Conservation (phyloP, 345 rosid genomes). For the Syzygium aromaticum region DNA sequence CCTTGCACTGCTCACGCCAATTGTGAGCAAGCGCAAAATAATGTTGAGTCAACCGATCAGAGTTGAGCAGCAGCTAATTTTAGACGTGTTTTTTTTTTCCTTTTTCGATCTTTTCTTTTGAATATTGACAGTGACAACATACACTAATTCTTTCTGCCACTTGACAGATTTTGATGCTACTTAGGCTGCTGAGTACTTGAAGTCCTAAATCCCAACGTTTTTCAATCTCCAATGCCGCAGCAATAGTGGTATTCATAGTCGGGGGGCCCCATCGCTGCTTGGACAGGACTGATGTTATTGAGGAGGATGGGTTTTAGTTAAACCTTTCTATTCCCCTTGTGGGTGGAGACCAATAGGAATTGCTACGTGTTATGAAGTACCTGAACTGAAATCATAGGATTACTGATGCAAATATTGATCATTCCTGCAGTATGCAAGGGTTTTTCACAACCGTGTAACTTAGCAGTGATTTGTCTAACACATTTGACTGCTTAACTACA, state of each 20-base stretch:
- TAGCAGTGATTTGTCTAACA: background rate
- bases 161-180: constrained; percentile 4
- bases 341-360: background rate
- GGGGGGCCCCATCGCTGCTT: background rate
- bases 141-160: background rate
- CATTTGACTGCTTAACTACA: background rate
- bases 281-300: background rate
- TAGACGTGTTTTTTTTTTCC: background rate
- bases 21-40: background rate
- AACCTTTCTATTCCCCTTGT: background rate
- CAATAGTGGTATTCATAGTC: background rate
- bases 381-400: background rate
- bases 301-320: background rate
- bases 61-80: background rate
- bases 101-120: background rate
- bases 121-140: background rate
- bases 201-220: background rate
- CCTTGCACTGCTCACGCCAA: background rate
- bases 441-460: background rate
- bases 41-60: background rate
- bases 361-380: background rate
- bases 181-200: background rate
- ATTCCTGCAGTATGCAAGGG: background rate
- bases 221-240: background rate
- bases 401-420: background rate